These are phyloP conservation scores for Emergomyces orientalis DNA, from an alignment of 2,329 filamentous ascomycete species.

Conservation along the genomic window DNA sequence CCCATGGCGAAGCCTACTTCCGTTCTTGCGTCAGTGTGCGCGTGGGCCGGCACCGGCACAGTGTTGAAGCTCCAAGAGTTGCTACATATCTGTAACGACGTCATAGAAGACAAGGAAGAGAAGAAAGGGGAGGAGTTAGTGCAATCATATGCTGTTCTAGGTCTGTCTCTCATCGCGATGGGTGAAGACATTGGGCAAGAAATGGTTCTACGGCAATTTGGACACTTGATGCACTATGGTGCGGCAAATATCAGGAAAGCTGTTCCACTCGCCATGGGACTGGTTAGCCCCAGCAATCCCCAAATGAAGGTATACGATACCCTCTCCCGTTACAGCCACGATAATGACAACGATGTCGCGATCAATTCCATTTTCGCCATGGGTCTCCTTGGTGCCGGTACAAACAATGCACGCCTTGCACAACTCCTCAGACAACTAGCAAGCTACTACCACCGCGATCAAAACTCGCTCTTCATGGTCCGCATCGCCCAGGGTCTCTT, in stretches of 20 bases:
- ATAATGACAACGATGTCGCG: conserved; percentile 96
- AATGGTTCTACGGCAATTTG: conserved; percentile 96
- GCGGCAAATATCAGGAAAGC: conserved; percentile 95
- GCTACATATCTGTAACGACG: conserved; percentile 95
- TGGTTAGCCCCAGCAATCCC: conserved; percentile 94
- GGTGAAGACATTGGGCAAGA: conserved; percentile 97
- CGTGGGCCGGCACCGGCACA: conserved; percentile 94
- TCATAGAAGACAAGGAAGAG: conserved; percentile 86
- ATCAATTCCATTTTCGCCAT: conserved; percentile 99
- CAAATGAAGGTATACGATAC: conserved; percentile 99
- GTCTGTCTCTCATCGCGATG: conserved; percentile 91
- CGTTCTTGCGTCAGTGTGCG: conserved; percentile 89
- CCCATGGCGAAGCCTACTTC: conserved; percentile 95
- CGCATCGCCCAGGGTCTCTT: conserved; percentile 93
- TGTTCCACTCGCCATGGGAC: conserved; percentile 90
- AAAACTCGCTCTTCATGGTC: conserved; percentile 97
- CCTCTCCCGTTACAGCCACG: conserved; percentile 91
- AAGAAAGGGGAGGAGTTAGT: conserved; percentile 93
- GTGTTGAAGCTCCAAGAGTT: conserved; percentile 96
- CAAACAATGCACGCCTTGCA: conserved; percentile 93
- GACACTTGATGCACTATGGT: conserved; percentile 98
- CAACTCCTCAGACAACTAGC: conserved; percentile 90
- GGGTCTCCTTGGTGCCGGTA: conserved; percentile 92
- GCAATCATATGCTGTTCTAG: conserved; percentile 91
- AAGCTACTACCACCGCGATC: conserved; percentile 95